Percentiles rank a stretch among this genome's conserved stretches.
Conservation (phyloP, 2,329 filamentous ascomycete genomes). For the Fusarium pseudoanthophilum region DNA sequence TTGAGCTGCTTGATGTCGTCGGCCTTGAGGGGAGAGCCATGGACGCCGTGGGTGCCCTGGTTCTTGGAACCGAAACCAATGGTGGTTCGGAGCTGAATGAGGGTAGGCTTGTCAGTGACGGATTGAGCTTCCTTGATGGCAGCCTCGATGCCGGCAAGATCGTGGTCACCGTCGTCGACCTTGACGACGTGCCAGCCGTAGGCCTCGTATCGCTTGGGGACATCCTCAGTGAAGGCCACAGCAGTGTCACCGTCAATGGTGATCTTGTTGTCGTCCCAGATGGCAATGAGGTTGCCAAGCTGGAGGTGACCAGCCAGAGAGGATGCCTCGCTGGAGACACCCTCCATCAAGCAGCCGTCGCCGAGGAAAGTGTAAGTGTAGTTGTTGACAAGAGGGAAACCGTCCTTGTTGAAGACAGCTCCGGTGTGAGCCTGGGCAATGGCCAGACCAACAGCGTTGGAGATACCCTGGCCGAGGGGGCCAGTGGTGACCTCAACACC, state of each 20-base stretch:
- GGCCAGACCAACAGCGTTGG: constrained; percentile 96
- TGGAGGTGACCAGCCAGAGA: constrained; percentile 95
- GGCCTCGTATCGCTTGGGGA: constrained; percentile 91
- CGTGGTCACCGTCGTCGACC: constrained; percentile 88
- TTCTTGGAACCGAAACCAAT: constrained; percentile 96
- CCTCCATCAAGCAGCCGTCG: constrained; percentile 99
- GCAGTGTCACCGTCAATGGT: constrained; percentile 95
- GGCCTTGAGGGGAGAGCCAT: constrained; percentile 94
- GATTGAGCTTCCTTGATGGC: constrained; percentile 87
- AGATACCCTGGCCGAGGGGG: constrained; percentile 95
- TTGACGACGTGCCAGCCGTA: constrained; percentile 94
- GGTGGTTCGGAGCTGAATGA: constrained; percentile 97
- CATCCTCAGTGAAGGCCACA: constrained; percentile 96
- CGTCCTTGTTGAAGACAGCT: constrained; percentile 95
- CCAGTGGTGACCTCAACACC: constrained; percentile 98
- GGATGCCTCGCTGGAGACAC: constrained; percentile 91
- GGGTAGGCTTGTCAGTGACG: constrained; percentile 93
- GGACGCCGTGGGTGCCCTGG: constrained; percentile 93
- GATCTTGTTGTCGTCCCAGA: constrained; percentile 99
- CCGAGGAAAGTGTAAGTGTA: constrained; percentile 97
- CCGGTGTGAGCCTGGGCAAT: constrained; percentile 94
- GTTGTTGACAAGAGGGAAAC: constrained; percentile 92
- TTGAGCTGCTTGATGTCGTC: constrained; percentile 96
- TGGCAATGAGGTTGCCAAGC: constrained; percentile 94
- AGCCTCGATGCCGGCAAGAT: constrained; percentile 86